Evolutionary conservation across 768 basidiomycete genomes (phyloP).

Genomic region (Agaricus sinodeliciosus): DNA sequence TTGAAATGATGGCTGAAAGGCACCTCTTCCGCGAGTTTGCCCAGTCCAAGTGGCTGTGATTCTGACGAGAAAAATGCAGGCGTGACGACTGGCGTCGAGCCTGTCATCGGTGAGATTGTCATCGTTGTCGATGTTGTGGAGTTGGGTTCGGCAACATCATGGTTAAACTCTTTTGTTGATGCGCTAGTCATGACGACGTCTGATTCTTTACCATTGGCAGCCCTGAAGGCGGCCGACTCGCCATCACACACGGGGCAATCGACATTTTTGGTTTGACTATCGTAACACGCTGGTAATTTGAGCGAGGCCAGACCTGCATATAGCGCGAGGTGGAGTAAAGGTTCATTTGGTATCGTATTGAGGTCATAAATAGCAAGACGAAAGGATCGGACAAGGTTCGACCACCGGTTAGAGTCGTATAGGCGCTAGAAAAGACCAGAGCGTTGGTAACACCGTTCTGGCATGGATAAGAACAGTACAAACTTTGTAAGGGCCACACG

Average conservation of each 20-base stretch:
- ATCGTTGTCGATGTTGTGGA: conserved; percentile 3
- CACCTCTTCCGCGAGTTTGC: conserved; percentile 75
- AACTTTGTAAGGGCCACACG: conserved; percentile 78
- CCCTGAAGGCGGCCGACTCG: conserved; percentile 25
- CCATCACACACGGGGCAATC: conserved; percentile 91
- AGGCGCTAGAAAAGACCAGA: conserved; percentile 47
- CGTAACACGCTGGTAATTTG: conserved; percentile 82
- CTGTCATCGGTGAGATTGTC: neutral
- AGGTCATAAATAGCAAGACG: conserved; percentile 81
- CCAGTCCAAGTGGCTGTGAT: conserved; percentile 45
- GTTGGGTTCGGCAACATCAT: neutral
- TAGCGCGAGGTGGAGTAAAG: conserved; percentile 79
- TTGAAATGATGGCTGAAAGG: conserved; percentile 93
- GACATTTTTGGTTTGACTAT: conserved; percentile 54
- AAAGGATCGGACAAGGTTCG: conserved; percentile 66
- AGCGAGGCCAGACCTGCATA: conserved; percentile 90
- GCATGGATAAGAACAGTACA: conserved; percentile 12
- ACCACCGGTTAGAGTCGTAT: conserved; percentile 81
- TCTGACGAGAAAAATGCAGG: neutral
- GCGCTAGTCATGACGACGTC: conserved; percentile 5
- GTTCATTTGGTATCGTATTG: conserved; percentile 82
- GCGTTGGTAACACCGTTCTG: conserved; percentile 3
- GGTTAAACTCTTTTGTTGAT: neutral
- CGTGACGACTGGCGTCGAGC: neutral
- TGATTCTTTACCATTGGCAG: conserved; percentile 1